Conservation (phyloP, 2,329 filamentous ascomycete genomes). For the Penicillium sp. region DNA sequence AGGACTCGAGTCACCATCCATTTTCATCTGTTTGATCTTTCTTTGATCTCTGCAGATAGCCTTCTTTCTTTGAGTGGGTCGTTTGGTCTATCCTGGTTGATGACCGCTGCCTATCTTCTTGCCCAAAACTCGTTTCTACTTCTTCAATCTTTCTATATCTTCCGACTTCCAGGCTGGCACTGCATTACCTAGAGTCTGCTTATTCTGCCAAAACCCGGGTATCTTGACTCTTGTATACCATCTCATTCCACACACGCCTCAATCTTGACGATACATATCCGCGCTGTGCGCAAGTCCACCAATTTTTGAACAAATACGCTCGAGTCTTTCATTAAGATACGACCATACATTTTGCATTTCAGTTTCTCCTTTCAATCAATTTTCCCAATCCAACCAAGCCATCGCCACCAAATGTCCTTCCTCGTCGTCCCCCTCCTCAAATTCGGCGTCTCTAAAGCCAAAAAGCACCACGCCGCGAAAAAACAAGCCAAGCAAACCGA, state of each 20-base stretch:
- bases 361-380: background rate
- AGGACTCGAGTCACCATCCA: background rate
- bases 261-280: background rate
- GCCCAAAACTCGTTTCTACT: background rate
- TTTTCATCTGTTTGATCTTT: conserved; percentile 1
- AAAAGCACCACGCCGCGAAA: conserved; percentile 32
- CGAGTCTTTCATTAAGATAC: background rate
- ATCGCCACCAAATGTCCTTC: conserved; percentile 30
- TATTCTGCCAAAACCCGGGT: background rate
- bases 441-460: conserved; percentile 31
- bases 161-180: background rate
- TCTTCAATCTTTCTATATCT: background rate
- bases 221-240: background rate
- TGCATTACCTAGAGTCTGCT: background rate
- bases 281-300: background rate
- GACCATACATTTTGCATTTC: background rate
- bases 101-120: background rate
- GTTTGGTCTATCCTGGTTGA: conserved; percentile 23
- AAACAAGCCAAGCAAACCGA: conserved; percentile 23
- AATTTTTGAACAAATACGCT: background rate
- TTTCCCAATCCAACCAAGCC: background rate
- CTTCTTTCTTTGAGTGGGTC: conserved; percentile 9
- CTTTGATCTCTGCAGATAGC: conserved; percentile 6
- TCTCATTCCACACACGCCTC: background rate
- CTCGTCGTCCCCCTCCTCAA: conserved; percentile 31